Evolutionary conservation across 345 rosid genomes (phyloP).

Genomic region (Eucalyptus lansdowneana): DNA sequence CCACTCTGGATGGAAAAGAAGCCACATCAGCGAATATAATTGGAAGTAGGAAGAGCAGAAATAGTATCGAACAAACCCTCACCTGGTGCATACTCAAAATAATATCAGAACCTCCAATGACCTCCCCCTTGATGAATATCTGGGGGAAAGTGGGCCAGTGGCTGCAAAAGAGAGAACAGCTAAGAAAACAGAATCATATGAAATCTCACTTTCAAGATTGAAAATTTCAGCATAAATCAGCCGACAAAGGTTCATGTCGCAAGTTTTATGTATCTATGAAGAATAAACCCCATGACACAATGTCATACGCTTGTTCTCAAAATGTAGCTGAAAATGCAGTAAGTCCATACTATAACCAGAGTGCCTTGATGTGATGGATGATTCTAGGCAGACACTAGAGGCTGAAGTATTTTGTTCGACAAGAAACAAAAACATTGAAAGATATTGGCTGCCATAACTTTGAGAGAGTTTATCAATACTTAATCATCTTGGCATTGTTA

Average conservation of each 20-base stretch:
- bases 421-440: neutral
- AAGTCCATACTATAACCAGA: neutral
- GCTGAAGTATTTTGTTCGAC: neutral
- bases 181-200: neutral
- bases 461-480: neutral
- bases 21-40: neutral
- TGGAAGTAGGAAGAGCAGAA: neutral
- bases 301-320: neutral
- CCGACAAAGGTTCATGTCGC: neutral
- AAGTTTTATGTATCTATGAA: neutral
- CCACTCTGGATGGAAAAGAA: conserved; percentile 33
- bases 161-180: conserved; percentile 22
- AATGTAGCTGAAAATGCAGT: neutral
- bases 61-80: neutral
- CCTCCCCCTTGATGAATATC: conserved; percentile 84
- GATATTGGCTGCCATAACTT: neutral
- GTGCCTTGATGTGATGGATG: neutral
- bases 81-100: conserved; percentile 90
- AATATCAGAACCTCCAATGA: conserved; percentile 90
- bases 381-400: neutral
- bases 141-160: conserved; percentile 96
- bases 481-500: neutral
- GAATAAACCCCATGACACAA: neutral
- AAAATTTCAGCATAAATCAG: neutral
- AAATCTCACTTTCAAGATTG: neutral